Conservation (phyloP, 169 alveolate species). For the Toxoplasma gondii region DNA sequence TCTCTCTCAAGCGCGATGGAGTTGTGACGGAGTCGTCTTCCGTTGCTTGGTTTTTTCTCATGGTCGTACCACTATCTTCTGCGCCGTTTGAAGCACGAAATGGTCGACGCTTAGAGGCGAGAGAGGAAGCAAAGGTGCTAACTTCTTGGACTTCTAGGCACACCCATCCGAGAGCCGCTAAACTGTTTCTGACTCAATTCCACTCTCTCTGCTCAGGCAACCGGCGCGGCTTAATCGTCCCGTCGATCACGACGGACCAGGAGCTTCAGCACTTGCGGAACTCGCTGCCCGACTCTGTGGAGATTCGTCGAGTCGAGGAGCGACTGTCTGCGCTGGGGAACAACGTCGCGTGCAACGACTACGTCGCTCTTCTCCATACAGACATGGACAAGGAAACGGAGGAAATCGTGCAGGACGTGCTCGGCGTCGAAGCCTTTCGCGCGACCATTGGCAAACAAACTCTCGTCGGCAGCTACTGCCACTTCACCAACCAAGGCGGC, state of each 20-base stretch:
- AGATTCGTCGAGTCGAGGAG: slow-evolving; percentile 97
- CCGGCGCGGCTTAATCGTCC: slow-evolving; percentile 96
- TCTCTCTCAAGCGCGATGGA: too few relatives aligned
- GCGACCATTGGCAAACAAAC: slow-evolving; percentile 99
- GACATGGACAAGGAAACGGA: slow-evolving; percentile 99
- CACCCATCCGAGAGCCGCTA: too few relatives aligned
- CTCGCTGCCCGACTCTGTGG: slow-evolving; percentile 93
- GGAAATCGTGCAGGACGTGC: slow-evolving; percentile 96
- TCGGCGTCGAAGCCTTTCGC: slow-evolving; percentile 98
- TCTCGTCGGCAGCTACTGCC: slow-evolving; percentile 97
- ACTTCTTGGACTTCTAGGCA: too few relatives aligned
- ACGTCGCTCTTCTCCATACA: slow-evolving; percentile 97
- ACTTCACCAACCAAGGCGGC: slow-evolving; percentile 97
- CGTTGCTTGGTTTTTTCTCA: too few relatives aligned
- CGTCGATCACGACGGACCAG: slow-evolving; percentile 97
- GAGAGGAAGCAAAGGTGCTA: too few relatives aligned
- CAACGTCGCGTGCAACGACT: slow-evolving; percentile 98
- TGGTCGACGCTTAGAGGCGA: too few relatives aligned
- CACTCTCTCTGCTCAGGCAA: slow-evolving; percentile 83
- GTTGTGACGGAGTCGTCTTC: too few relatives aligned
- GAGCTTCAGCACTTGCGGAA: slow-evolving; percentile 97
- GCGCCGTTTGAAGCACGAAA: too few relatives aligned
- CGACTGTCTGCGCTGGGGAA: slow-evolving; percentile 98
- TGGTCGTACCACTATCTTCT: too few relatives aligned
- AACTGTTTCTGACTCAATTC: too few relatives aligned